Evolutionary conservation across 495 filamentous ascomycete genomes (phyloP).

Genomic region (Aspergillus ellipticus): DNA sequence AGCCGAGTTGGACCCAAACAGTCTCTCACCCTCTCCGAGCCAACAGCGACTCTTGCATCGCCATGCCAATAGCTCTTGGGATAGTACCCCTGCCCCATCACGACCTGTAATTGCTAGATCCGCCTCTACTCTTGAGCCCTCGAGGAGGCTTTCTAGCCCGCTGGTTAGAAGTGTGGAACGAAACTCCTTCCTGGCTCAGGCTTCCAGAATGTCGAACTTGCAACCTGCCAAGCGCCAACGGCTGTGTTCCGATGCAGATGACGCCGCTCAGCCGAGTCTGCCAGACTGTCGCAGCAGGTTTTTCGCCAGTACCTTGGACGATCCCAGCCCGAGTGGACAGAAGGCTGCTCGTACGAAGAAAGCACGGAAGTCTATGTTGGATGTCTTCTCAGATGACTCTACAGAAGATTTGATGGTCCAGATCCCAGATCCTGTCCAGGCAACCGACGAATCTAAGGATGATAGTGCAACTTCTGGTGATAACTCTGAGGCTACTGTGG

Average conservation of each 20-base stretch:
- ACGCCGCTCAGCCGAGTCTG: constrained; percentile 29
- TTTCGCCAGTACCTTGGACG: constrained; percentile 42
- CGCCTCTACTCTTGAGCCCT: constrained; percentile 32
- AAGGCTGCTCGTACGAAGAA: constrained; percentile 44
- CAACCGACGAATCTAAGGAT: constrained; percentile 24
- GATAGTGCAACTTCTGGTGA: constrained; percentile 13
- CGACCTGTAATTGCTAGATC: constrained; percentile 33
- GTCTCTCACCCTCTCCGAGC: constrained; percentile 66
- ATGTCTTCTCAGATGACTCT: constrained; percentile 66
- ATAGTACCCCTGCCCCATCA: constrained; percentile 38
- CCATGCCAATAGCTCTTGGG: constrained; percentile 54
- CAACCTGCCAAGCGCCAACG: constrained; percentile 59
- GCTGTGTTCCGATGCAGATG: constrained; percentile 55
- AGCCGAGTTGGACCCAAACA: constrained; percentile 83
- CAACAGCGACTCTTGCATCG: constrained; percentile 58
- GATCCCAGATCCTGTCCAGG: constrained; percentile 39
- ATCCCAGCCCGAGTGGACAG: constrained; percentile 50
- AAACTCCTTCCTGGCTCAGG: constrained; percentile 40
- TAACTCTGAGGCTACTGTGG: not conserved
- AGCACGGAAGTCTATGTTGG: constrained; percentile 46
- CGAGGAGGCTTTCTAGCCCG: constrained; percentile 36
- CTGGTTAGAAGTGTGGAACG: constrained; percentile 42
- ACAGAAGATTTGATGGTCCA: constrained; percentile 59
- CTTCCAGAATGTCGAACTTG: constrained; percentile 41
- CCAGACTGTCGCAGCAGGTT: constrained; percentile 53